Evolutionary conservation across 2,329 filamentous ascomycete genomes (phyloP).

Genomic region (Alternaria sp.): DNA sequence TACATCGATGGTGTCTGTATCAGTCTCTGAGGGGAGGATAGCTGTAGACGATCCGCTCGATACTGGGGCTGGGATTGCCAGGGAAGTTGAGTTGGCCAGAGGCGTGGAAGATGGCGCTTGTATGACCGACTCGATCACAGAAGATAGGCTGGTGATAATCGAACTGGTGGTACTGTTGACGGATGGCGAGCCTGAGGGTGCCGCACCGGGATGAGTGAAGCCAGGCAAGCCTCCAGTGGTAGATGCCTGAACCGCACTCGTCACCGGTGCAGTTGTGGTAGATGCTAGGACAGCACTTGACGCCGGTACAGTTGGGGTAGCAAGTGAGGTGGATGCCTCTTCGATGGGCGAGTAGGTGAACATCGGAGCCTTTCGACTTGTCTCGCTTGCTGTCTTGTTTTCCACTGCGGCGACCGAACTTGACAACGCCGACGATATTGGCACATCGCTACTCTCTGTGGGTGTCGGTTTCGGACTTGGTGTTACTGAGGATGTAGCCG

Average conservation of each 20-base stretch:
- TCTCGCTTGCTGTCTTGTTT: conserved; percentile 19
- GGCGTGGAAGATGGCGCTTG: background rate
- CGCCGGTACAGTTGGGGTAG: conserved; percentile 9
- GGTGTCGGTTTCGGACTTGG: conserved; percentile 9
- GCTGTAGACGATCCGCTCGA: background rate
- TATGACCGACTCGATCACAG: background rate
- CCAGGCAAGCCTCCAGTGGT: conserved; percentile 29
- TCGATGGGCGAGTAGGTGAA: conserved; percentile 36
- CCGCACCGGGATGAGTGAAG: conserved; percentile 23
- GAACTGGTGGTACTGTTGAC: background rate
- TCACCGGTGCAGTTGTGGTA: conserved; percentile 17
- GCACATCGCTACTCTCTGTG: conserved; percentile 10
- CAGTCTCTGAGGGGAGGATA: background rate
- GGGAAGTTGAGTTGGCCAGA: conserved; percentile 8
- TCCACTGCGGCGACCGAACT: conserved; percentile 21
- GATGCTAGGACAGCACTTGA: background rate
- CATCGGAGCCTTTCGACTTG: conserved; percentile 21
- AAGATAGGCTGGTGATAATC: conserved; percentile 2
- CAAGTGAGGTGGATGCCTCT: conserved; percentile 9
- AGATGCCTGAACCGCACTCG: conserved; percentile 5
- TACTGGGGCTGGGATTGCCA: background rate
- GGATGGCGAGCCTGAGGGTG: conserved; percentile 3
- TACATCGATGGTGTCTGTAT: conserved; percentile 6
- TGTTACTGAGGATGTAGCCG: conserved; percentile 3
- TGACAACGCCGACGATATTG: conserved; percentile 3